These are phyloP conservation scores for Hysterium pulicare DNA, from an alignment of 2,329 filamentous ascomycete genomes.

Conservation along the genomic window DNA sequence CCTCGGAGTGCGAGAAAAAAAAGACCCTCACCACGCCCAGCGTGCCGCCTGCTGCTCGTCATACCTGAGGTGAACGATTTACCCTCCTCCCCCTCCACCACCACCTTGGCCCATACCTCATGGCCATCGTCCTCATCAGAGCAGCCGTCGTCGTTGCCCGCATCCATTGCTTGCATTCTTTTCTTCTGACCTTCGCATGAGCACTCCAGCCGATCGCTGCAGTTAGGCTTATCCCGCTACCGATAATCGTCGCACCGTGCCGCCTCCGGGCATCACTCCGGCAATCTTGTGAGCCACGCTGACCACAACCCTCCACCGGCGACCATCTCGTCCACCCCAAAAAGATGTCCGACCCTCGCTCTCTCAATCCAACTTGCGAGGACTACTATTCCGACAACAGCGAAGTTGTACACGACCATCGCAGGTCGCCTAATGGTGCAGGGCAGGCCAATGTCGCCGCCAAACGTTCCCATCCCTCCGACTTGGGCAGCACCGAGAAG, in stretches of 20 bases:
- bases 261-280: constrained; percentile 3
- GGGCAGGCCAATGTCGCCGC: constrained; percentile 50
- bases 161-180: neutral
- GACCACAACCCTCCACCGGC: neutral
- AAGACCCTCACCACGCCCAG: neutral
- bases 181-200: constrained; percentile 4
- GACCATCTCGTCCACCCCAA: neutral
- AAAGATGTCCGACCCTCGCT: constrained; percentile 4
- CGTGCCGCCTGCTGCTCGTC: constrained; percentile 2
- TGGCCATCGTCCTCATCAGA: constrained; percentile 1
- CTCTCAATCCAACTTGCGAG: constrained; percentile 30
- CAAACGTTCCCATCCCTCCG: constrained; percentile 44
- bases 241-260: constrained; percentile 14
- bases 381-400: constrained; percentile 43
- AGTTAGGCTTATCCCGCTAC: constrained; percentile 13
- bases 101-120: constrained; percentile 3
- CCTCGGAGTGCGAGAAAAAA: constrained; percentile 7
- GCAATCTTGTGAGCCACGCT: constrained; percentile 1
- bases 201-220: constrained; percentile 9
- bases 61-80: constrained; percentile 4
- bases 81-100: constrained; percentile 1
- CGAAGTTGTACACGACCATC: constrained; percentile 27
- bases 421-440: constrained; percentile 41
- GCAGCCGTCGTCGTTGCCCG: neutral
- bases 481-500: constrained; percentile 30